Base-by-base conservation (phyloP, 148 eudicot species). In the Vaccinium corymbosum region DNA sequence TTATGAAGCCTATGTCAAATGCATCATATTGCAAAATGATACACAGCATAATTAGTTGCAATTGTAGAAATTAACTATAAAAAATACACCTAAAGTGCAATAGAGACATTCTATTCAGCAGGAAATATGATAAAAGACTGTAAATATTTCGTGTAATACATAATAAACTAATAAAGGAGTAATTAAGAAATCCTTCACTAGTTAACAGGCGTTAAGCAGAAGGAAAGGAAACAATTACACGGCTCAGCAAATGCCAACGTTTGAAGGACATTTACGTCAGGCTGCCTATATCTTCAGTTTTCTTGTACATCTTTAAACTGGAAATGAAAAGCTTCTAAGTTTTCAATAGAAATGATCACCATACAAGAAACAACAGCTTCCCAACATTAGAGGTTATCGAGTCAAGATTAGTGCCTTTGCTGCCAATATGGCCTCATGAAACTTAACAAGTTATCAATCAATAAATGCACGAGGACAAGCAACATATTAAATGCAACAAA, bases 21-120 rank as follows among this genome's bases (percentile, higher is more conserved):
- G 99, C 99, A 93, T 97, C 99, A 87, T 97, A 97, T 98, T 97
- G 97, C 94, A 88, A 83, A 80, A 81, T 75, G 59, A 83, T 81
- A 83, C 80, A 86, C 76, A 89, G 57, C 72, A 86, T 52, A 78
- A 72, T 83, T 66, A 87, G 83, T 25, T 48, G 56, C n/a, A 3
- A 35, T 15, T 27, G 64, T 17, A 53, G 64, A 64, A 68, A 77
- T 57, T 48, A 51, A 15, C 29, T 29, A 68, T 22, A 56, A 62
- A 13, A 7, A 53, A 66, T 70, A n/a, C 29, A 64, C 49, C 81
- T 25, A 81, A 64, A 14, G 13, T 25, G 64, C 81, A 25, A 38
- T 20, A 75, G 51, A 75, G 20, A 22, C 32, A n/a, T 70, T 14
- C 73, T 66, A 27, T 13, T 11, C 29, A 50, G 76, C 62, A 57